Conservation (phyloP, 371 early-diverging fungal genomes). For the Mucor indicus region DNA sequence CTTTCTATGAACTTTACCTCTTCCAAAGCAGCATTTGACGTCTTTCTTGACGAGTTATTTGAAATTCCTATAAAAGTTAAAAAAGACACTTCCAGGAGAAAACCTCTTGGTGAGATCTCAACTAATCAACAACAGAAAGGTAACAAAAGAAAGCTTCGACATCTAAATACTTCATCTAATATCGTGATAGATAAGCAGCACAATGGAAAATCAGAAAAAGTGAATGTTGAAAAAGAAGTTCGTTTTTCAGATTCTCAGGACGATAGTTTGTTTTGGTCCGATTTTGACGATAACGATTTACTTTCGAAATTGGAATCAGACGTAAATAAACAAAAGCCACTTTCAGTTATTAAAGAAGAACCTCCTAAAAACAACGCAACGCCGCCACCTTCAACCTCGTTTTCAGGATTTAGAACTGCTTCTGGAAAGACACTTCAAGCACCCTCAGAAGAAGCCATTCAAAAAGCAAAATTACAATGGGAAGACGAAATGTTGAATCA, state of each 20-base stretch:
- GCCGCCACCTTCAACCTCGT: neutral
- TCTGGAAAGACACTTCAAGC: slow-evolving; percentile 2
- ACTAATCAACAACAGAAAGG: slow-evolving; percentile 1
- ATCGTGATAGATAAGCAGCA: too few relatives aligned
- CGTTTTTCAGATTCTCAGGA: slow-evolving; percentile 3
- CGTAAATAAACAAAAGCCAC: neutral
- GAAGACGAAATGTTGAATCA: too few relatives aligned
- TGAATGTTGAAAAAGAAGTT: neutral
- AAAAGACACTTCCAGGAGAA: neutral
- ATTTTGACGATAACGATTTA: slow-evolving; percentile 5
- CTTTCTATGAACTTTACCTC: neutral
- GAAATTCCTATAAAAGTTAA: slow-evolving; percentile 6
- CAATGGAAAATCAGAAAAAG: neutral
- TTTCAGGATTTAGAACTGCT: slow-evolving; percentile 6
- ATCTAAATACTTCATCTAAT: too few relatives aligned
- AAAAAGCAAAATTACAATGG: neutral
- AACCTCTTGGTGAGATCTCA: neutral
- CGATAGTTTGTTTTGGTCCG: slow-evolving; percentile 6
- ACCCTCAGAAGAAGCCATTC: neutral
- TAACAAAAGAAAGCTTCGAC: neutral
- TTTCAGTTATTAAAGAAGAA: neutral
- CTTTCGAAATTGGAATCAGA: slow-evolving; percentile 1
- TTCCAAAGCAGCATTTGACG: slow-evolving; percentile 1
- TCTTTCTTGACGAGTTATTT: slow-evolving; percentile 11
- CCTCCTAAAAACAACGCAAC: neutral